Base-by-base conservation (phyloP, 768 basidiomycete genomes). In the Lentinula raphanica region DNA sequence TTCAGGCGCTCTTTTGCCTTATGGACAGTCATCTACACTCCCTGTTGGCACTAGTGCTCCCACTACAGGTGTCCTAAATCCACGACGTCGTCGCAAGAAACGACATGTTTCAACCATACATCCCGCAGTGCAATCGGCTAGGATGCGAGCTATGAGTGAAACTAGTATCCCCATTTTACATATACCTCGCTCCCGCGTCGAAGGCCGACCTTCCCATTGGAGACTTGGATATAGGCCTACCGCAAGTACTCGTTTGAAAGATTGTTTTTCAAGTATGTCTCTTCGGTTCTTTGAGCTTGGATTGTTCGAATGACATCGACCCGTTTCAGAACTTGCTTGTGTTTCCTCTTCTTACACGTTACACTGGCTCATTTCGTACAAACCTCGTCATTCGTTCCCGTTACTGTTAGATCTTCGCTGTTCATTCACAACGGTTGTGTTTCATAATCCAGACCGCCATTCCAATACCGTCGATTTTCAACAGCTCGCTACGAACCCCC, bases 401-500 rank as follows among this genome's bases (percentile, higher is more conserved):
- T 40, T 56, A 7, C 28, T 45, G 2, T n/a, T 56, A 3, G 54
- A 56, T 36, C 54, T 56, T 25, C 54, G 54, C 6, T 45, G 13
- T n/a, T 29, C 54, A 3, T 45, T 44, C 23, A 56, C 44, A n/a
- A 29, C 27, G 11, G 21, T 28, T 5, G 17, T 56, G 7, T 56
- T 56, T 42, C 28, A 42, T 13, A 46, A 35, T 56, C 54, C 54
- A 3, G 54, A 56, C 25, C 54, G 54, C 40, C 19, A 42, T 32
- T 46, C 27, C 12, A 56, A 32, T n/a, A 39, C 25, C 9, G 42
- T 25, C 45, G 79, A 81, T 59, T 70, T 81, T 63, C 65, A 67
- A 29, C 73, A 73, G 36, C 73, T 74, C 32, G 74, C 72, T 27
- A 77, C 76, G 21, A 70, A 69, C 49, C 81, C 81, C 1, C 73